These are phyloP conservation scores for Akanthomyces dipterigenus DNA, from an alignment of 2,329 filamentous ascomycete species.

Conservation along the genomic window DNA sequence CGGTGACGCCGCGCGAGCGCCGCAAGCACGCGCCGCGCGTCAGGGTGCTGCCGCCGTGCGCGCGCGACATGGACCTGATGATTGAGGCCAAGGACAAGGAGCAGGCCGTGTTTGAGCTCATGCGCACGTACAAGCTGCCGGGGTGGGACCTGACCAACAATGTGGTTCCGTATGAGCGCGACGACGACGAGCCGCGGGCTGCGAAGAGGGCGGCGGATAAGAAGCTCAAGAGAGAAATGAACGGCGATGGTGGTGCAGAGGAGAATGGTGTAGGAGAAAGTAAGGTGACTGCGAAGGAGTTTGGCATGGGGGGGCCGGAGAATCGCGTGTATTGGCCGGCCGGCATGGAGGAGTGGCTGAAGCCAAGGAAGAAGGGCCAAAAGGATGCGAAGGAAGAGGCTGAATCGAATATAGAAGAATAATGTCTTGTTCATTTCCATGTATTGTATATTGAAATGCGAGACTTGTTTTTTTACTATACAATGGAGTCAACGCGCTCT, in stretches of 20 bases:
- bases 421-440: not conserved
- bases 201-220: conserved; percentile 32
- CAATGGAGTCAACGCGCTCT: too few species aligned
- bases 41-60: conserved; percentile 72
- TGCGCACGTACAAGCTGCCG: conserved; percentile 79
- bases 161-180: conserved; percentile 67
- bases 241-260: conserved; percentile 33
- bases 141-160: conserved; percentile 71
- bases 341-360: conserved; percentile 85
- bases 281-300: conserved; percentile 56
- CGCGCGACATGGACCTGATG: conserved; percentile 88
- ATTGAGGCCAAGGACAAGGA: conserved; percentile 98
- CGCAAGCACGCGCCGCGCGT: conserved; percentile 83
- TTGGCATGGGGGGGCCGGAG: conserved; percentile 80
- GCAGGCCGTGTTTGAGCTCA: conserved; percentile 90
- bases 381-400: conserved; percentile 29
- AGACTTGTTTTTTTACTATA: too few species aligned
- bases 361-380: conserved; percentile 67
- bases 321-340: conserved; percentile 84
- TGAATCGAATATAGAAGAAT: conserved; percentile 10
- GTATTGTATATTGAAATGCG: too few species aligned
- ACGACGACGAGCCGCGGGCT: conserved; percentile 56
- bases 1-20: conserved; percentile 69
- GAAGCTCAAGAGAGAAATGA: conserved; percentile 34
- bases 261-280: conserved; percentile 32